These are phyloP conservation scores for Lavandula angustifolia DNA, from an alignment of 257 asterid species.

Conservation along the genomic window DNA sequence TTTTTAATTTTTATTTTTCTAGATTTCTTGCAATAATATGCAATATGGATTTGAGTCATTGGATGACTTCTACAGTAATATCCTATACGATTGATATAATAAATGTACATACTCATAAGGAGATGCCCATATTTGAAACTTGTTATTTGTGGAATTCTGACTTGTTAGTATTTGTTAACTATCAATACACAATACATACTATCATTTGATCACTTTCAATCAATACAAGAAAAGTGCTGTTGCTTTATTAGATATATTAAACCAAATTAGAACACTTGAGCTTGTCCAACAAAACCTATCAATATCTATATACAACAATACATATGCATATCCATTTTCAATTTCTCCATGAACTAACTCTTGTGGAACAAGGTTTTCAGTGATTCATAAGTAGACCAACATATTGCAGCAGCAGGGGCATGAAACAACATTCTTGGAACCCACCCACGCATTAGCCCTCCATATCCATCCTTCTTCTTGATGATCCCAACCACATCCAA, in stretches of 20 bases:
- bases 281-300: not conserved
- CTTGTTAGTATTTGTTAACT: no score
- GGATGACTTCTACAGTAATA: constrained; percentile 13
- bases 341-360: no score
- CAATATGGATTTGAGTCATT: not conserved
- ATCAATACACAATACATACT: no score
- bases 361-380: no score
- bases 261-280: constrained; percentile 11
- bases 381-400: constrained; percentile 82
- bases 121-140: constrained; percentile 28
- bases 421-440: constrained; percentile 68
- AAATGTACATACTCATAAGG: not conserved
- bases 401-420: constrained; percentile 77
- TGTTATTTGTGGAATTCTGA: constrained; percentile 27
- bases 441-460: constrained; percentile 65
- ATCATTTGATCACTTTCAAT: no score
- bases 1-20: constrained; percentile 17
- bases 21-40: constrained; percentile 8
- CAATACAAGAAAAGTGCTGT: constrained; percentile 1
- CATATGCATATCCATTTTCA: no score
- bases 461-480: constrained; percentile 54
- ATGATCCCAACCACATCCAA: constrained; percentile 41
- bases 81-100: no score
- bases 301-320: no score
- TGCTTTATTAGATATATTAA: constrained; percentile 11